Conservation (phyloP, 108 stramenopile species). For the Seminavis robusta region DNA sequence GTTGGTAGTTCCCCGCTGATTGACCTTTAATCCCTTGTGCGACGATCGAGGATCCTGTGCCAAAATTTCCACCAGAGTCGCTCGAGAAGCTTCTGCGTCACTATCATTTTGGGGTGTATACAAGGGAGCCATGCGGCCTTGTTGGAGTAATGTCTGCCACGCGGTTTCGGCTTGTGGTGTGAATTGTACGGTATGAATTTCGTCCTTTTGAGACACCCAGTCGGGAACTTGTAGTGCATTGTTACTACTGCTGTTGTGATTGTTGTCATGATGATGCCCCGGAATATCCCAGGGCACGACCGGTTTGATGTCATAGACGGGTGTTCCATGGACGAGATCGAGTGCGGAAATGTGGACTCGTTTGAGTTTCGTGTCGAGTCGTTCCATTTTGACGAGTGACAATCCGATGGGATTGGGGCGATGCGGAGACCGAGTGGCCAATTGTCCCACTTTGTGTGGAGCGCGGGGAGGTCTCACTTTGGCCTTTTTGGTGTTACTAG, state of each 20-base stretch:
- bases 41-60: conserved; percentile 78
- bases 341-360: conserved; percentile 61
- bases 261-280: conserved; percentile 30
- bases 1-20: conserved; percentile 42
- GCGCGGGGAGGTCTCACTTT: conserved; percentile 77
- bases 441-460: conserved; percentile 80
- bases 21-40: conserved; percentile 61
- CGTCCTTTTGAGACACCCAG: conserved; percentile 69
- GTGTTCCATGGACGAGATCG: conserved; percentile 91
- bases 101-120: conserved; percentile 49
- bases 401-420: conserved; percentile 93
- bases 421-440: conserved; percentile 96
- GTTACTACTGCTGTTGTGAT: background rate
- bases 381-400: conserved; percentile 70
- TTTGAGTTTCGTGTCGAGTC: conserved; percentile 47
- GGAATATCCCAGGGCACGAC: conserved; percentile 84
- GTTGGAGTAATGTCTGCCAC: conserved; percentile 21
- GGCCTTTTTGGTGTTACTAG: conserved; percentile 35
- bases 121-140: conserved; percentile 49
- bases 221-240: conserved; percentile 38
- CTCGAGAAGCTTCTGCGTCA: conserved; percentile 22
- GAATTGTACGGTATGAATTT: conserved; percentile 51
- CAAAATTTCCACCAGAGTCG: conserved; percentile 57
- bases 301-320: conserved; percentile 94
- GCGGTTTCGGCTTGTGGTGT: conserved; percentile 26